Conservation (phyloP, 2,329 filamentous ascomycete genomes). For the Colletotrichum magnum region DNA sequence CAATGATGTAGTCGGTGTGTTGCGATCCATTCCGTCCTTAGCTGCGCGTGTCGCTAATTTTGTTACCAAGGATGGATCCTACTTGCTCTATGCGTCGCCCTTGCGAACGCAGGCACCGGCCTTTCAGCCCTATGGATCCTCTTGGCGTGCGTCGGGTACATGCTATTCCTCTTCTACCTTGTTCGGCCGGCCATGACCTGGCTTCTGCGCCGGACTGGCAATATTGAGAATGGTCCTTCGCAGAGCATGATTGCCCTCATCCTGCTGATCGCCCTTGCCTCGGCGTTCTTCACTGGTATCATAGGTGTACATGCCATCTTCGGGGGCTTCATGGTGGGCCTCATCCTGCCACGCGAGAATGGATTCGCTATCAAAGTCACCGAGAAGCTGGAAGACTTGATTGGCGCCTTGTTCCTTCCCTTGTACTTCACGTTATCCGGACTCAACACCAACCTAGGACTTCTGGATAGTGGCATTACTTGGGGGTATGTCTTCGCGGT, state of each 20-base stretch:
- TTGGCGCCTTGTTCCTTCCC: conserved; percentile 86
- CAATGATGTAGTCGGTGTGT: conserved; percentile 77
- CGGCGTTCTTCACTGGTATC: conserved; percentile 88
- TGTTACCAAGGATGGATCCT: conserved; percentile 76
- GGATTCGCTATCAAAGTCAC: conserved; percentile 92
- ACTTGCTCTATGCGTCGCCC: conserved; percentile 90
- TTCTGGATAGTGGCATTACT: conserved; percentile 80
- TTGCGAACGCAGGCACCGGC: conserved; percentile 89
- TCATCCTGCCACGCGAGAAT: conserved; percentile 91
- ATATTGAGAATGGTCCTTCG: conserved; percentile 88
- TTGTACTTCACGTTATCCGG: conserved; percentile 89
- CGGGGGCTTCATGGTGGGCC: conserved; percentile 88
- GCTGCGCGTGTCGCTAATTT: no score
- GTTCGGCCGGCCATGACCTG: conserved; percentile 83
- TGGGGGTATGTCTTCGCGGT: conserved; percentile 91
- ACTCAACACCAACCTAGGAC: conserved; percentile 82
- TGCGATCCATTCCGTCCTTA: no score
- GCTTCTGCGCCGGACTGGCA: conserved; percentile 80
- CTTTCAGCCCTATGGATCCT: conserved; percentile 89
- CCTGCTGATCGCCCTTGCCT: conserved; percentile 83
- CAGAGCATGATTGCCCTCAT: conserved; percentile 89
- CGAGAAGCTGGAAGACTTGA: conserved; percentile 94
- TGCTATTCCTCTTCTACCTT: conserved; percentile 80
- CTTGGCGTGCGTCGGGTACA: conserved; percentile 80
- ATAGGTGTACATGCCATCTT: conserved; percentile 97